Evolutionary conservation across 2,329 filamentous ascomycete genomes (phyloP).

Genomic region (Didymosphaeria variabile): DNA sequence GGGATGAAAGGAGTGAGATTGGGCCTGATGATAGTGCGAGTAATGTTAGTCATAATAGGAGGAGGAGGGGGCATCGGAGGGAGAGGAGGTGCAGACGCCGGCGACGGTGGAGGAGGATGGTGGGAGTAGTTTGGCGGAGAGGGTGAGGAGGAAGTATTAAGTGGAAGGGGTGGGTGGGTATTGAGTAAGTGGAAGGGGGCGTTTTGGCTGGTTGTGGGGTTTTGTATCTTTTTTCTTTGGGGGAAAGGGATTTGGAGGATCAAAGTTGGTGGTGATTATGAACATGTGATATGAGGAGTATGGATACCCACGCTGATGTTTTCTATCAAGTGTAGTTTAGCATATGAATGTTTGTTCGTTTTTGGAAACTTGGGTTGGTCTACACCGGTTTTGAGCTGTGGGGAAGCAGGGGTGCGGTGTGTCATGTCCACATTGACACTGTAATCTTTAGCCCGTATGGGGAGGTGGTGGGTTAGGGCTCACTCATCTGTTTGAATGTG

Average conservation of each 20-base stretch:
- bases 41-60: conserved; percentile 77
- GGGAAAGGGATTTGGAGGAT: too few relatives aligned
- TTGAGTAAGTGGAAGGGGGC: not conserved
- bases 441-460: not conserved
- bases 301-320: conserved; percentile 3
- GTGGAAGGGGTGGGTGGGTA: not conserved
- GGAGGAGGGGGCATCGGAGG: conserved; percentile 69
- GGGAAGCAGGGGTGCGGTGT: too few relatives aligned
- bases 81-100: conserved; percentile 75
- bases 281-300: not conserved
- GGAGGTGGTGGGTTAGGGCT: not conserved
- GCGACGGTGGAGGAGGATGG: conserved; percentile 66
- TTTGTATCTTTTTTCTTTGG: not conserved
- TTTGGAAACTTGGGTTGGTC: not conserved
- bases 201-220: too few relatives aligned
- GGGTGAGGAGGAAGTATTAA: conserved; percentile 39
- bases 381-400: not conserved
- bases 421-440: not conserved
- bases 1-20: conserved; percentile 60
- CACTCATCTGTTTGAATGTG: too few relatives aligned
- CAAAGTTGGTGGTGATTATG: not conserved
- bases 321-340: not conserved
- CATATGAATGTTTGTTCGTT: too few relatives aligned
- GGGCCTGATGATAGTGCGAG: conserved; percentile 83
- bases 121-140: conserved; percentile 38